Base-by-base conservation (phyloP, 768 basidiomycete species). In the Tylopilus intermedius region DNA sequence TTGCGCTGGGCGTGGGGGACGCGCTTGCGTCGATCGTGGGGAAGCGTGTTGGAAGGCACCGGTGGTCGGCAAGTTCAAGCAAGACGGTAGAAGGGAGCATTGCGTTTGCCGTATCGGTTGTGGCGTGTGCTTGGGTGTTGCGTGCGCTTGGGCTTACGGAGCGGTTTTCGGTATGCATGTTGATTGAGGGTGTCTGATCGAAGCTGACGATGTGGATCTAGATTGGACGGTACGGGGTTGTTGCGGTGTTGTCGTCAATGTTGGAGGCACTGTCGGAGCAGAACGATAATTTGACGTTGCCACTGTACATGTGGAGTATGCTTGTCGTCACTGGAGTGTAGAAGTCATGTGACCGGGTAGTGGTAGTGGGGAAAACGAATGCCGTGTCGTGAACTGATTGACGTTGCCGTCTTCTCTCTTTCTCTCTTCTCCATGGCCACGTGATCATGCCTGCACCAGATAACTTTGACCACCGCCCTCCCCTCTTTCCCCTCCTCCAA, bases 231-330 rank as follows among this genome's bases (percentile, higher is more conserved):
- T 98, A 94, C 67, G 68, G 76, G 13, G 59, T 77, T 42, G 83
- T 87, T 29, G 77, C 84, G 27, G 68, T 71, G n/a, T 64, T 88
- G 39, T 77, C 88, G 4, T 83, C 84, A 3, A 67, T 90, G 40
- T 76, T 98, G 58, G 96, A 99, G 72, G 96, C 93, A 14, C 70
- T 94, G 51, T 92, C 91, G 18, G 86, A 87, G 65, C 96, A 99
- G 72, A 98, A 98, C 71, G 96, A 99, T 72, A 99, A 99, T 71
- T 76, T 99, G 59, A 92, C 90, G 39, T 75, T 99, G 56, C 95
- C 96, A n/a, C 72, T 98, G 70, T 98, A 88, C 68, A 84, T 94
- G 75, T 99, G 94, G 93, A 88, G 89, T 65, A 76, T 92, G 72
- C 74, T 93, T 32, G 84, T 85, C 30, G 70, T 93, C 46, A 74